Evolutionary conservation across 2,329 filamentous ascomycete genomes (phyloP).

Genomic region (Monilinia laxa): DNA sequence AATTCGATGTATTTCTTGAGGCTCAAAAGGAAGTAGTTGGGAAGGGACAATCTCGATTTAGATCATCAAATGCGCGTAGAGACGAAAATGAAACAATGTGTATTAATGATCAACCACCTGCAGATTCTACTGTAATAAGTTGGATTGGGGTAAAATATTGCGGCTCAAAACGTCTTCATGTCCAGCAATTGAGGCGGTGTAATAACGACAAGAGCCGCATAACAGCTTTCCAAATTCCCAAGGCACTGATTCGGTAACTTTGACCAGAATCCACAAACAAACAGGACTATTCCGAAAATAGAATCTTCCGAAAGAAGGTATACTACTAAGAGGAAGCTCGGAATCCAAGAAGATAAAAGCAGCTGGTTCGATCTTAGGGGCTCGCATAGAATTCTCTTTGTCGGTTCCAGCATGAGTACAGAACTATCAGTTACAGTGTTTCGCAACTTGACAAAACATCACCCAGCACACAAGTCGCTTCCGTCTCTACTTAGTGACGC

Average conservation of each 20-base stretch:
- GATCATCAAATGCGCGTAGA: background rate
- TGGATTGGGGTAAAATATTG: background rate
- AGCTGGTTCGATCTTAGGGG: background rate
- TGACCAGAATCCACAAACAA: background rate
- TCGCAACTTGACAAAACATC: background rate
- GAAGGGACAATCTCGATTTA: background rate
- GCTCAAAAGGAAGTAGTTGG: background rate
- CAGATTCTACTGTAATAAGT: background rate
- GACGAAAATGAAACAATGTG: background rate
- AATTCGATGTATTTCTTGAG: background rate
- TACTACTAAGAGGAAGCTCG: background rate
- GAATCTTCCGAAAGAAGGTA: background rate
- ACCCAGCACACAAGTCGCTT: background rate
- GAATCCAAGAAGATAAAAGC: background rate
- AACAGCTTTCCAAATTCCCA: background rate
- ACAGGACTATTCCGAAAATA: background rate
- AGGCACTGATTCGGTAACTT: background rate
- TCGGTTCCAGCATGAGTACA: background rate
- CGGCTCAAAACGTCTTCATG: background rate
- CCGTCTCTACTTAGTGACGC: conserved; percentile 7
- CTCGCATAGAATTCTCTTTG: too few relatives aligned
- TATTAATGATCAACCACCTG: background rate
- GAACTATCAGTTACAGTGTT: too few relatives aligned
- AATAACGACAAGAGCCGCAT: background rate
- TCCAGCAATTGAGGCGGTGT: background rate